Percentiles rank a stretch among this genome's conserved stretches.
These are phyloP conservation scores for Aspergillus sp. DNA, from an alignment of 2,329 filamentous ascomycete genomes.

Conservation along the genomic window DNA sequence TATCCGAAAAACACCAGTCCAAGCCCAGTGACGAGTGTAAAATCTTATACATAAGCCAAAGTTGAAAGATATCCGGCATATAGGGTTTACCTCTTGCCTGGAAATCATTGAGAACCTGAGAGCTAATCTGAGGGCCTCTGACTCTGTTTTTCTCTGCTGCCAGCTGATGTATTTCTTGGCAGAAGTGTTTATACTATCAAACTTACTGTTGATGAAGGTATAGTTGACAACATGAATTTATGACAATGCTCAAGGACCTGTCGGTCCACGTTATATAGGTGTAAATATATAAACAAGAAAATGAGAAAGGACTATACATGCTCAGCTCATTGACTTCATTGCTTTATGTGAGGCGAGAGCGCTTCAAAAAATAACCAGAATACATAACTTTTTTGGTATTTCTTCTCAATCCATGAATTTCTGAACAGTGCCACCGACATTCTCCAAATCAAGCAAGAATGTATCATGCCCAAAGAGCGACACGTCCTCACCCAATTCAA, in stretches of 20 bases:
- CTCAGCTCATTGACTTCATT: background rate
- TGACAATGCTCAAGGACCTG: background rate
- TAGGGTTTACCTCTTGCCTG: slow-evolving; percentile 16
- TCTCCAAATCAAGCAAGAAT: slow-evolving; percentile 83
- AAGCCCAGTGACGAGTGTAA: slow-evolving; percentile 32
- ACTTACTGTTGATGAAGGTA: no score
- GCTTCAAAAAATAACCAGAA: background rate
- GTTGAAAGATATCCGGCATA: slow-evolving; percentile 35
- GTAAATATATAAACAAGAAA: background rate
- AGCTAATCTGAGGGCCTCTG: slow-evolving; percentile 38
- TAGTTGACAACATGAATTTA: no score
- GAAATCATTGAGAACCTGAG: slow-evolving; percentile 39
- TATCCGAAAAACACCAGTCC: background rate
- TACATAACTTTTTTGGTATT: background rate
- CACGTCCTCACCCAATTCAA: slow-evolving; percentile 88
- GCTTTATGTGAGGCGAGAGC: no score
- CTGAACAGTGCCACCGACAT: slow-evolving; percentile 76
- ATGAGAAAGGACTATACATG: background rate
- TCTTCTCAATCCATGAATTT: slow-evolving; percentile 55
- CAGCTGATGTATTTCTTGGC: background rate
- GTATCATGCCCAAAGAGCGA: slow-evolving; percentile 96
- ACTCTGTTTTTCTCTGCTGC: background rate
- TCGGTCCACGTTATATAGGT: background rate
- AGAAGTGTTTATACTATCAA: no score
- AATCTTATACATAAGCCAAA: slow-evolving; percentile 38